Conservation (phyloP, 805 yeast species). For the Millerozyma miso region DNA sequence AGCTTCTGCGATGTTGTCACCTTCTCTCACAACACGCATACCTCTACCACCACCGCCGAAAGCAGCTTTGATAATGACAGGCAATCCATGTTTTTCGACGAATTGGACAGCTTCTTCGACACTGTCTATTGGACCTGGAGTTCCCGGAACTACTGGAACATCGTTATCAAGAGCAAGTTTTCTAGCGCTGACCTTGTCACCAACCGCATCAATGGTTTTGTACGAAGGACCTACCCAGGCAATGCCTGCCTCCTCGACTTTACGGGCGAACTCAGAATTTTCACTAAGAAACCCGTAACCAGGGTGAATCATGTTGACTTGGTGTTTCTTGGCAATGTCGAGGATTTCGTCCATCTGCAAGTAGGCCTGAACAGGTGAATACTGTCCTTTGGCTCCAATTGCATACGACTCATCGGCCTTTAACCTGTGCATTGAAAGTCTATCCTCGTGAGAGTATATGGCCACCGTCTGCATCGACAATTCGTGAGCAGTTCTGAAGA, state of each 20-base stretch:
- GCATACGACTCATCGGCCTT: conserved; percentile 93
- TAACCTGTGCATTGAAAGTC: conserved; percentile 89
- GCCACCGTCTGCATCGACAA: conserved; percentile 96
- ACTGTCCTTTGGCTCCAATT: conserved; percentile 86
- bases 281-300: conserved; percentile 71
- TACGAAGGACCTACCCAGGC: conserved; percentile 95
- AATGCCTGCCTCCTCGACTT: conserved; percentile 85
- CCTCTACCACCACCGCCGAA: conserved; percentile 99
- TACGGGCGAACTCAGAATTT: conserved; percentile 88
- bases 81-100: conserved; percentile 83
- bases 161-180: conserved; percentile 71
- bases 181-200: conserved; percentile 96
- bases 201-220: conserved; percentile 85
- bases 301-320: conserved; percentile 37
- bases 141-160: conserved; percentile 96
- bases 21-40: conserved; percentile 98
- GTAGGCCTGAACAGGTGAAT: conserved; percentile 93
- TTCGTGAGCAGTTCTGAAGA: conserved; percentile 97
- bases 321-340: conserved; percentile 57
- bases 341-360: conserved; percentile 93
- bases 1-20: conserved; percentile 89
- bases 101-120: conserved; percentile 76
- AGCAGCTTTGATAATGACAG: conserved; percentile 97
- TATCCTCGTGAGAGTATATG: conserved; percentile 92
- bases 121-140: conserved; percentile 90